These are phyloP conservation scores for Mycena citricolor DNA, from an alignment of 1,284 basidiomycete genomes.

Conservation along the genomic window DNA sequence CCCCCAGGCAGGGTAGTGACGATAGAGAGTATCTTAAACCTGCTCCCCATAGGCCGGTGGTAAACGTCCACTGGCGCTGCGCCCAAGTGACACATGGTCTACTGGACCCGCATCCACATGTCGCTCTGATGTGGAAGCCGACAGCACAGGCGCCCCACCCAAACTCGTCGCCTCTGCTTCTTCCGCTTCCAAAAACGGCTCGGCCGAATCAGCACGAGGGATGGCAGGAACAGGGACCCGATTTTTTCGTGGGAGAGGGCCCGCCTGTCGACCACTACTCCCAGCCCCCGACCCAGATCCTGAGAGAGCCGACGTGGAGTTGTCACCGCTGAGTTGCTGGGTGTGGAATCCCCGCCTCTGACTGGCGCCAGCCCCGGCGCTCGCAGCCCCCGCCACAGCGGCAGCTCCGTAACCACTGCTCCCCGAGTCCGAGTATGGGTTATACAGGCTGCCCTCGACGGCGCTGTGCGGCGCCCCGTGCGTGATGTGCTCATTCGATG, in stretches of 20 bases:
- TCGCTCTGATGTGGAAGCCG: conserved; percentile 14
- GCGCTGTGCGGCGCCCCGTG: too few species aligned
- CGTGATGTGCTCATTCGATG: too few species aligned
- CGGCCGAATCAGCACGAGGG: conserved; percentile 8
- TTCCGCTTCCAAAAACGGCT: conserved; percentile 18
- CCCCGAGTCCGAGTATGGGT: too few species aligned
- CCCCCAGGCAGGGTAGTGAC: too few species aligned
- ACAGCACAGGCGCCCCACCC: neutral
- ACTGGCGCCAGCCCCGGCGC: neutral
- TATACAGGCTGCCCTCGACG: too few species aligned
- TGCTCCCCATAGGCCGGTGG: conserved; percentile 29
- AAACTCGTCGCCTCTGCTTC: conserved; percentile 2
- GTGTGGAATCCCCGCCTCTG: neutral
- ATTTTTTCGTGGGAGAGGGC: conserved; percentile 18
- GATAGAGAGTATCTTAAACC: too few species aligned
- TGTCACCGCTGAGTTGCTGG: too few species aligned
- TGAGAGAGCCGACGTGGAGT: too few species aligned
- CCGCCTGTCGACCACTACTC: conserved; percentile 8
- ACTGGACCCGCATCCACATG: conserved; percentile 25
- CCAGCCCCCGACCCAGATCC: neutral
- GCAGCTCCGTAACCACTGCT: too few species aligned
- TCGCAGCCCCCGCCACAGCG: conserved; percentile 1
- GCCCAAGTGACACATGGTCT: conserved; percentile 14
- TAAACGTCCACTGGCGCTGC: conserved; percentile 23
- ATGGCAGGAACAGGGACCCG: neutral